phyloP scores from a whole-genome alignment of 2,329 filamentous ascomycete species.

The Cercospora zeae-maydis region DNA sequence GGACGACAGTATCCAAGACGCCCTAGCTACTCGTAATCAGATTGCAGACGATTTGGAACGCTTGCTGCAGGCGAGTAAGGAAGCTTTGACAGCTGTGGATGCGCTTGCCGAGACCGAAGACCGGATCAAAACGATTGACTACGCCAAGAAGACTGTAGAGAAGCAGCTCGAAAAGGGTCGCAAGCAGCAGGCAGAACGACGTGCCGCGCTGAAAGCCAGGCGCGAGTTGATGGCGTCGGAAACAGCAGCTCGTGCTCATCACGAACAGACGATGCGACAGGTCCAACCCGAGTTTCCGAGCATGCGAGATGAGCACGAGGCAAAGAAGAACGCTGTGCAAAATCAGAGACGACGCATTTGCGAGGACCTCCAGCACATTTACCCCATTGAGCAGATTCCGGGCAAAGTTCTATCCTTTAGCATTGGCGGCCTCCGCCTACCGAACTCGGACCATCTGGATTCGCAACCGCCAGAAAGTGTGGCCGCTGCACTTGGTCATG shows the following conservation, averaged over 20 bases:
- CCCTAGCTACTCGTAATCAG: constrained; percentile 68
- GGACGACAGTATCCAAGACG: constrained; percentile 87
- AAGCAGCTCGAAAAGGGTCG: constrained; percentile 62
- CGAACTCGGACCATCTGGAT: constrained; percentile 70
- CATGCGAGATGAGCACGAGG: constrained; percentile 31
- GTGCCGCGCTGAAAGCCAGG: constrained; percentile 62
- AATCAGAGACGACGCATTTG: constrained; percentile 88
- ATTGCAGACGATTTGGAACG: constrained; percentile 74
- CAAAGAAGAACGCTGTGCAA: constrained; percentile 62
- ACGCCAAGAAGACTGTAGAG: constrained; percentile 59
- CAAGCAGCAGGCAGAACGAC: constrained; percentile 64
- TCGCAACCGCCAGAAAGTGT: constrained; percentile 67
- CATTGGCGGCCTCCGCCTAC: constrained; percentile 72
- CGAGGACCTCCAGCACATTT: constrained; percentile 74
- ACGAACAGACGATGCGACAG: constrained; percentile 49
- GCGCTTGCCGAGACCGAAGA: constrained; percentile 44
- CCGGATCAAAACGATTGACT: constrained; percentile 44
- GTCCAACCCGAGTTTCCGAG: constrained; percentile 52
- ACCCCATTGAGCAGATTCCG: constrained; percentile 69
- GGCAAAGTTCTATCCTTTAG: constrained; percentile 71
- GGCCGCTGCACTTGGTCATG: constrained; percentile 77
- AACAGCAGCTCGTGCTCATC: constrained; percentile 36
- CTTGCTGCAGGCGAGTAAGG: constrained; percentile 40
- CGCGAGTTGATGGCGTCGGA: constrained; percentile 60
- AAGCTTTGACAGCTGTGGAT: constrained; percentile 37